Evolutionary conservation across 2,329 filamentous ascomycete genomes (phyloP).

Genomic region (Passalora sequoiae): DNA sequence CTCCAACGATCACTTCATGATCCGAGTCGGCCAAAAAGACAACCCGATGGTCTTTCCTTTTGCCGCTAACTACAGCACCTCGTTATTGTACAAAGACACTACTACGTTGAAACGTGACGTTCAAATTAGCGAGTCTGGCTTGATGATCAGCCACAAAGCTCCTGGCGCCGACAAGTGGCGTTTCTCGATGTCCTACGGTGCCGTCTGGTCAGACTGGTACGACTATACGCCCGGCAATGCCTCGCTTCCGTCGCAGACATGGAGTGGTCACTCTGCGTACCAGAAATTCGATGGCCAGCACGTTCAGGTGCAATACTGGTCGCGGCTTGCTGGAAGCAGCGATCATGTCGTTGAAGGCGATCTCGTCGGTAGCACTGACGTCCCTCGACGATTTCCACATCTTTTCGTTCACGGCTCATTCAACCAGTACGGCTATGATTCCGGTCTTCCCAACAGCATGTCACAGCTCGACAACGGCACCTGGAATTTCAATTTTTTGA

Average conservation of each 20-base stretch:
- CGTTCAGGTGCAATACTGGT: conserved; percentile 61
- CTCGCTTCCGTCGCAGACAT: conserved; percentile 46
- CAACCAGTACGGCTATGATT: conserved; percentile 61
- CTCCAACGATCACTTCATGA: conserved; percentile 56
- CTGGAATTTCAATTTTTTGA: conserved; percentile 58
- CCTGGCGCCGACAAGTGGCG: conserved; percentile 59
- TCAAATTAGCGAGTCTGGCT: conserved; percentile 36
- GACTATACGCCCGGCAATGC: conserved; percentile 51
- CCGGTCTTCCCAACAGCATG: conserved; percentile 53
- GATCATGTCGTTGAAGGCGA: conserved; percentile 58
- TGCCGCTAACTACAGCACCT: conserved; percentile 54
- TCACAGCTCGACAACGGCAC: conserved; percentile 43
- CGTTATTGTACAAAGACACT: conserved; percentile 44
- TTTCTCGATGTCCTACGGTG: conserved; percentile 59
- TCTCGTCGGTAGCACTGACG: conserved; percentile 37
- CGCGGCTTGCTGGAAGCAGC: conserved; percentile 53
- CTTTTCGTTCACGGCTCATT: conserved; percentile 58
- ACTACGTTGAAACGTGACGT: conserved; percentile 21
- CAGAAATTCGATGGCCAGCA: conserved; percentile 60
- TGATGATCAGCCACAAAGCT: conserved; percentile 55
- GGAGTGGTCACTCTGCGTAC: conserved; percentile 52
- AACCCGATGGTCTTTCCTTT: conserved; percentile 58
- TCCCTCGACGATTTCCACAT: conserved; percentile 53
- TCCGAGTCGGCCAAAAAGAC: conserved; percentile 53
- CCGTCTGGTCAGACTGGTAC: conserved; percentile 55